Base-by-base conservation (phyloP, 805 yeast species). In the Yarrowia hollandica region DNA sequence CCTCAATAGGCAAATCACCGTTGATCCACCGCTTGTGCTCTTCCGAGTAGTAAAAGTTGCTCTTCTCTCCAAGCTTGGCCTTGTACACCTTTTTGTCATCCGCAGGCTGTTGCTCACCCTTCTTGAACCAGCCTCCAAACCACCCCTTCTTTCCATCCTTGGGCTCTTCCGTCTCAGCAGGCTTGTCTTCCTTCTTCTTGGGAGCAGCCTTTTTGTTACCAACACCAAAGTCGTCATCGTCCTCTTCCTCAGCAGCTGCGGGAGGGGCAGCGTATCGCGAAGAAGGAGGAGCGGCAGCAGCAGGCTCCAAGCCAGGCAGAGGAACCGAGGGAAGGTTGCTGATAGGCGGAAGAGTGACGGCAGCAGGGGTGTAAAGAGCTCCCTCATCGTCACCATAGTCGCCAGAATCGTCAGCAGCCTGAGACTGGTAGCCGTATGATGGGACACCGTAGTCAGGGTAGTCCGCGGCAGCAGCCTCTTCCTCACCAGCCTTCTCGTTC, bases 21-120 rank as follows among this genome's bases (percentile, higher is more conserved):
- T 89, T 85, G 56, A 94, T 82, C 97, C 97, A 94, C 67, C 96
- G 80, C 69, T 86, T 84, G 68, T 86, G 79, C 61, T 86, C 82
- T 66, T 88, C 92, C 73, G 91, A 96, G 70, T 83, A 94, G 67
- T 82, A 80, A 68, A 94, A 86, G 15, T 81, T 75, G 68, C 78
- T 86, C 61, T 83, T 79, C 60, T 86, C 88, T 11, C 98, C 99
- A 57, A 94, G 74, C 64, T 94, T 90, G 33, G 97, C 98, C 63
- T 82, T 81, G 62, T 84, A 79, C 0, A 90, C 87, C 67, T 88
- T 88, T 56, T 82, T 88, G 46, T 81, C 84, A 25, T 81, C 79
- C 42, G 78, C 78, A 48, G 55, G 54, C 72, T 71, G 62, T 75
- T 77, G 56, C 42, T 77, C 79, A 2, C 75, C 71, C 66, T 75